Conservation (phyloP, 176 grass and related monocot genomes). For the Oryza meridionalis region DNA sequence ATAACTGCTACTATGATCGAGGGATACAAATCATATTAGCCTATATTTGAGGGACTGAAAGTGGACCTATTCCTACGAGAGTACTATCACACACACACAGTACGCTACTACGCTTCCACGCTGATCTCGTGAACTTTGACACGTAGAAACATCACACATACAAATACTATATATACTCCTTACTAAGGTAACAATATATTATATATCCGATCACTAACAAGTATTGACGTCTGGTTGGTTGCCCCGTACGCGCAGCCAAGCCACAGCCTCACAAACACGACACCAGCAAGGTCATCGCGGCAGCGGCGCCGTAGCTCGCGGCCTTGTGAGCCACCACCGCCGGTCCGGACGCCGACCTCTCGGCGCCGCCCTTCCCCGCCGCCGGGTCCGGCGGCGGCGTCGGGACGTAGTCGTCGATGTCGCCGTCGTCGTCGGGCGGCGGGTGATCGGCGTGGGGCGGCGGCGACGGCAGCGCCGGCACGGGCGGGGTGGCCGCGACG, state of each 20-base stretch:
- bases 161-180: no score
- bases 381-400: neutral
- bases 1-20: no score
- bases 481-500: slow-evolving; percentile 5
- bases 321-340: neutral
- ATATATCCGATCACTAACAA: no score
- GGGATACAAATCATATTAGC: no score
- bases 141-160: no score
- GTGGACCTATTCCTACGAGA: no score
- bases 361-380: neutral
- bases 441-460: neutral
- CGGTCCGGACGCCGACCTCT: neutral
- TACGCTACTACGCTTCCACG: no score
- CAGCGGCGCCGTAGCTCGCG: neutral
- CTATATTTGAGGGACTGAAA: no score
- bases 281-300: neutral
- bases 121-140: no score
- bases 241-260: neutral
- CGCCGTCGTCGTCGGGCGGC: neutral
- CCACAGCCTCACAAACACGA: slow-evolving; percentile 1
- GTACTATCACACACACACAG: no score
- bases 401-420: no score
- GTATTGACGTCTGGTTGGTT: neutral
- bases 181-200: no score
- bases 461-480: neutral